phyloP scores from a whole-genome alignment of 257 asterid species.

The Cordia subcordata region DNA sequence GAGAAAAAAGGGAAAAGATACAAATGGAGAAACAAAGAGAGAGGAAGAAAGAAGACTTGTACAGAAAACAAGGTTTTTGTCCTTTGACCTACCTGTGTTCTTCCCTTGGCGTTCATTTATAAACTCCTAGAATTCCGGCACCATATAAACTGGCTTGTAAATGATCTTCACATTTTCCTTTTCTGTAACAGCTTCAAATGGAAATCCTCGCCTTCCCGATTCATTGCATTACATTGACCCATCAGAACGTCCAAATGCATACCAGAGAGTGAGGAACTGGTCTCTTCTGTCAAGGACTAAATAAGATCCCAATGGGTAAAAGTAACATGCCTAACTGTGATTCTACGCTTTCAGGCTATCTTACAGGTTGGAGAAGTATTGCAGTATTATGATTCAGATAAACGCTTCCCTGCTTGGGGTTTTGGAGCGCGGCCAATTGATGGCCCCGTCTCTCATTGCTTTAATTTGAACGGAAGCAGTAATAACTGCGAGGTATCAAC shows the following conservation, averaged over 20 bases:
- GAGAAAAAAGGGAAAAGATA: no score
- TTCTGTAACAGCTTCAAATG: slow-evolving; percentile 86
- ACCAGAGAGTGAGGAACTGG: slow-evolving; percentile 74
- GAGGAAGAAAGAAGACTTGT: no score
- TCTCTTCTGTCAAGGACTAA: slow-evolving; percentile 12
- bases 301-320: slow-evolving; percentile 6
- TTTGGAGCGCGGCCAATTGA: slow-evolving; percentile 99
- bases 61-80: no score
- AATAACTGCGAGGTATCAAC: slow-evolving; percentile 70
- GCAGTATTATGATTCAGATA: slow-evolving; percentile 88
- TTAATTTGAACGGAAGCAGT: slow-evolving; percentile 91
- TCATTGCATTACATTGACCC: slow-evolving; percentile 93
- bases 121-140: neutral
- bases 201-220: slow-evolving; percentile 95
- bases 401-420: slow-evolving; percentile 95
- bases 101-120: no score
- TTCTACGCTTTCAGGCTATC: slow-evolving; percentile 60
- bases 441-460: slow-evolving; percentile 98
- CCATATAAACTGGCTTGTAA: neutral
- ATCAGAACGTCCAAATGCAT: slow-evolving; percentile 87
- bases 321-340: slow-evolving; percentile 17
- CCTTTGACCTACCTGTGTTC: no score
- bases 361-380: slow-evolving; percentile 82
- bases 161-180: slow-evolving; percentile 20
- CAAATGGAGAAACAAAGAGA: no score